Evolutionary conservation across 2,329 filamentous ascomycete species (phyloP).

Genomic region (Domatiomyces globalis): DNA sequence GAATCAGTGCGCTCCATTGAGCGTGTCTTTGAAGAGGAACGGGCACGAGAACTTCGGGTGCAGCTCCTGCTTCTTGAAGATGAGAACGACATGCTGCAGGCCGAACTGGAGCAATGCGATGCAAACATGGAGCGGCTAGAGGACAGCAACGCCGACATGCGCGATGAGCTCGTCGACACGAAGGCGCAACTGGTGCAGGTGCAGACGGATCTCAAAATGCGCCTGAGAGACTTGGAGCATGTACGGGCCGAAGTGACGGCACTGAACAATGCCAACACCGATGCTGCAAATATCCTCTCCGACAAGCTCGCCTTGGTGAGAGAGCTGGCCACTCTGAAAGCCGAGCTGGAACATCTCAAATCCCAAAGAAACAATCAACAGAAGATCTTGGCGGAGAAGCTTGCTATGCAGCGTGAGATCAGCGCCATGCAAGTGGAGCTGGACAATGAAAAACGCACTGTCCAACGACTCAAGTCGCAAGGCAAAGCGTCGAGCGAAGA

Average conservation of each 20-base stretch:
- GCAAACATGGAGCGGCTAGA: constrained; percentile 37
- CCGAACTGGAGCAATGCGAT: constrained; percentile 47
- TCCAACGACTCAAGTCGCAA: constrained; percentile 41
- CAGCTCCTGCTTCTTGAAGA: constrained; percentile 58
- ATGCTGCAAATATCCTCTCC: constrained; percentile 54
- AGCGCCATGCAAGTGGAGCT: constrained; percentile 65
- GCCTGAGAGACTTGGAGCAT: constrained; percentile 41
- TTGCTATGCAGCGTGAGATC: constrained; percentile 64
- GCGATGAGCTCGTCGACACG: constrained; percentile 24
- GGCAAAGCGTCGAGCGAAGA: constrained; percentile 37
- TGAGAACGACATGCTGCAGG: constrained; percentile 55
- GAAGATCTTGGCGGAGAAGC: constrained; percentile 60
- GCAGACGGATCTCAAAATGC: constrained; percentile 37
- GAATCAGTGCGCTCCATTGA: constrained; percentile 50
- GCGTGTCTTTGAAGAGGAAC: constrained; percentile 60
- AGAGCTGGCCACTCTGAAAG: constrained; percentile 44
- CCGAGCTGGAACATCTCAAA: constrained; percentile 49
- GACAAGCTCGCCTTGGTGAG: constrained; percentile 50
- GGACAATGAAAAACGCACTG: constrained; percentile 63
- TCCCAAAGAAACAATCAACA: constrained; percentile 49
- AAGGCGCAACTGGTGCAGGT: constrained; percentile 37
- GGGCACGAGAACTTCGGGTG: constrained; percentile 54
- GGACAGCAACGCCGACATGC: constrained; percentile 35
- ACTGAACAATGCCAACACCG: constrained; percentile 51
- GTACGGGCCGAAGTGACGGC: constrained; percentile 54